phyloP scores from a whole-genome alignment of 495 filamentous ascomycete genomes.

The Letharia lupina region DNA sequence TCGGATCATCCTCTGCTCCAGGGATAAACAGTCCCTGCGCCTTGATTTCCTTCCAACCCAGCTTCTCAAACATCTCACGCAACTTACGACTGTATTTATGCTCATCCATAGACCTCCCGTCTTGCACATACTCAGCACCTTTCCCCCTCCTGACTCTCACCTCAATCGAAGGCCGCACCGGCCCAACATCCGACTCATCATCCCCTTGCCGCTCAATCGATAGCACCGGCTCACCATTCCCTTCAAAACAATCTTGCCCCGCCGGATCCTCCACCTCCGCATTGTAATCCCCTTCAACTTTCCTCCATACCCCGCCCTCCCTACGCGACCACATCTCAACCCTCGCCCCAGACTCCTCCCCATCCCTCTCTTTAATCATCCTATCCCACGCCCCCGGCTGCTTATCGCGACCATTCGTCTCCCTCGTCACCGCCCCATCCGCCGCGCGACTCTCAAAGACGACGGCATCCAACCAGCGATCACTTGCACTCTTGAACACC shows the following conservation, averaged over 20 bases:
- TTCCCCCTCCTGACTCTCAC: background rate
- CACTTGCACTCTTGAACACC: background rate
- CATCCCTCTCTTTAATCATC: background rate
- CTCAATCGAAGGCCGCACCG: background rate
- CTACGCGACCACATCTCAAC: background rate
- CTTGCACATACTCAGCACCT: background rate
- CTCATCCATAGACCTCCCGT: background rate
- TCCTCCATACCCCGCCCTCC: background rate
- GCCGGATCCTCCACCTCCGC: background rate
- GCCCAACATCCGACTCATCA: background rate
- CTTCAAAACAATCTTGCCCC: background rate
- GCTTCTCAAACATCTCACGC: background rate
- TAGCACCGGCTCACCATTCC: too few relatives aligned
- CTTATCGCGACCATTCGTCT: background rate
- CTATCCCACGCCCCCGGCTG: background rate
- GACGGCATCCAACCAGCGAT: background rate
- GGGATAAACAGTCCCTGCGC: background rate
- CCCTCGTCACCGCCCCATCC: background rate
- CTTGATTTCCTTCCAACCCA: slow-evolving; percentile 1
- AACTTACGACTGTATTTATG: background rate
- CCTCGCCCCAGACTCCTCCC: background rate
- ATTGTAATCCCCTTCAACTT: background rate
- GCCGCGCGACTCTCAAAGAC: background rate
- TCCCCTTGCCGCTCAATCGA: background rate
- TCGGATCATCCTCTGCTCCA: background rate